Conservation (phyloP, 2,329 filamentous ascomycete genomes). For the Ophiostoma sp. region DNA sequence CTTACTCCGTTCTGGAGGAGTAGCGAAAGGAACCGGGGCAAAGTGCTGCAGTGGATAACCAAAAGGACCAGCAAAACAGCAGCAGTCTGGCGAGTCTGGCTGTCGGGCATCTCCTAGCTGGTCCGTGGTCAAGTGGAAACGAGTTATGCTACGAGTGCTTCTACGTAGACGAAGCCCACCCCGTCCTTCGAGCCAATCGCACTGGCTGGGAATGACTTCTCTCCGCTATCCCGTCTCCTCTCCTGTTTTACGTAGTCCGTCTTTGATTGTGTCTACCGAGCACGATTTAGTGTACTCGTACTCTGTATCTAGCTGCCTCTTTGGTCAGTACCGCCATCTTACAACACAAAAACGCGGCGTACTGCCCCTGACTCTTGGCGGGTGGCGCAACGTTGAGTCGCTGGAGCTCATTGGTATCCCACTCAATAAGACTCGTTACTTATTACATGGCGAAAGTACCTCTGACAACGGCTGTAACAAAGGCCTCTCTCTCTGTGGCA, state of each 20-base stretch:
- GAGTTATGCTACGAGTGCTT: no score
- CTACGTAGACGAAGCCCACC: no score
- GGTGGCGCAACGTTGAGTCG: background rate
- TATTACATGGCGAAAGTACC: background rate
- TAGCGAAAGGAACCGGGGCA: no score
- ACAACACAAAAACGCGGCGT: background rate
- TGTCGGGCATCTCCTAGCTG: no score
- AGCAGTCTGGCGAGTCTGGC: no score
- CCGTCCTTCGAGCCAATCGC: background rate
- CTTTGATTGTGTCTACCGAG: background rate
- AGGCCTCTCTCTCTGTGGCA: background rate
- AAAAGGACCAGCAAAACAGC: no score
- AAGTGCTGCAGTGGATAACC: background rate
- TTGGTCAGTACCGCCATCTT: background rate
- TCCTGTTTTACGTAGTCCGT: background rate
- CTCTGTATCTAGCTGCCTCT: slow-evolving; percentile 8
- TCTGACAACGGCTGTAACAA: slow-evolving; percentile 7
- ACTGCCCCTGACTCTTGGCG: slow-evolving; percentile 5
- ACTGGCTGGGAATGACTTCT: background rate
- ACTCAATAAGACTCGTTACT: background rate
- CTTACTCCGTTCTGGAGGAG: no score
- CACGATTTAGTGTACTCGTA: background rate
- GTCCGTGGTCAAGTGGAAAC: no score
- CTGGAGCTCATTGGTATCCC: no score
- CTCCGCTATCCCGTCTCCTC: background rate